Conservation (phyloP, 2,329 filamentous ascomycete species). For the Ophiostoma ips region DNA sequence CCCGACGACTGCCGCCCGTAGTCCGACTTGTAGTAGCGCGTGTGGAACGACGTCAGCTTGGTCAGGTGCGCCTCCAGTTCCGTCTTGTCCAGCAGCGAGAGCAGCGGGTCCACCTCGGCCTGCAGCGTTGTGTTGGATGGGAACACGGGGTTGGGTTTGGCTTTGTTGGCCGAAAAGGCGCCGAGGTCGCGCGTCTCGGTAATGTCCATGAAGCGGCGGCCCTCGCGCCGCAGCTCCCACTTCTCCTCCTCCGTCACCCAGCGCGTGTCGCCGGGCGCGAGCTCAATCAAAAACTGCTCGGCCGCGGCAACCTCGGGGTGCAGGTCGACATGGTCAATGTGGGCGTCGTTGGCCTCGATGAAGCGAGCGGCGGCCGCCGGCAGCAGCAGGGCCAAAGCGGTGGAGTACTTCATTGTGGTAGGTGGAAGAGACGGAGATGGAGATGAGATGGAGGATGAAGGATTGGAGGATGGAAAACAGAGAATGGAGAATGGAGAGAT, state of each 20-base stretch:
- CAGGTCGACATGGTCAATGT: slow-evolving; percentile 37
- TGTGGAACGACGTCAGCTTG: slow-evolving; percentile 66
- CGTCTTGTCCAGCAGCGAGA: slow-evolving; percentile 55
- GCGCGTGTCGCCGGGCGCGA: slow-evolving; percentile 65
- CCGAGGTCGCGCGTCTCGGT: slow-evolving; percentile 60
- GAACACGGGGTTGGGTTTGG: slow-evolving; percentile 47
- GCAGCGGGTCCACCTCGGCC: slow-evolving; percentile 50
- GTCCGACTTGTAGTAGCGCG: slow-evolving; percentile 63
- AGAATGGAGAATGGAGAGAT: neutral
- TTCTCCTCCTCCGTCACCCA: slow-evolving; percentile 94
- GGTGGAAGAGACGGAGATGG: neutral
- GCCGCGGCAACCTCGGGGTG: slow-evolving; percentile 23
- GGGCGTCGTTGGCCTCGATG: slow-evolving; percentile 38
- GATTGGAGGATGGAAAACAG: neutral
- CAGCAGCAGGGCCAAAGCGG: slow-evolving; percentile 38
- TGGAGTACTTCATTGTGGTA: slow-evolving; percentile 36
- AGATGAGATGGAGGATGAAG: neutral
- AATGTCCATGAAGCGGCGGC: slow-evolving; percentile 87
- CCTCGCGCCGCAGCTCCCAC: slow-evolving; percentile 75
- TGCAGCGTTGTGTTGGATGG: slow-evolving; percentile 34
- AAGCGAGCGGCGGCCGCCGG: slow-evolving; percentile 43
- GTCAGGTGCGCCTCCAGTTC: slow-evolving; percentile 69
- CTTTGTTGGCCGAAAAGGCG: slow-evolving; percentile 21
- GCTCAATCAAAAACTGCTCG: slow-evolving; percentile 64
- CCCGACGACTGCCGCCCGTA: slow-evolving; percentile 72